These are phyloP conservation scores for Colletotrichum liriopes DNA, from an alignment of 2,329 filamentous ascomycete genomes.

Conservation along the genomic window DNA sequence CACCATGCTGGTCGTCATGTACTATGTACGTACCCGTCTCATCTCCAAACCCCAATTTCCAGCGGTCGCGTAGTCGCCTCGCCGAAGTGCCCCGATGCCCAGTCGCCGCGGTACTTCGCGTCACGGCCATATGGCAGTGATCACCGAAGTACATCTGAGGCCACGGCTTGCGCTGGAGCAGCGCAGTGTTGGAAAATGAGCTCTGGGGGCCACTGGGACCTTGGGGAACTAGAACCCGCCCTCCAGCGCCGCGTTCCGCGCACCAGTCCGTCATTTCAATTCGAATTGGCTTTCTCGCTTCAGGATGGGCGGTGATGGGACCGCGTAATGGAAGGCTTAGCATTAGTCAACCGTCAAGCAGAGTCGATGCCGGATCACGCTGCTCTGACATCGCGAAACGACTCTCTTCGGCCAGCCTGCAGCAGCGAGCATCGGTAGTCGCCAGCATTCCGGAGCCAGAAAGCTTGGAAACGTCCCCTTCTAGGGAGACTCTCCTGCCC, in stretches of 20 bases:
- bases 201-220: background rate
- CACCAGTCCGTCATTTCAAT: background rate
- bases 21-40: background rate
- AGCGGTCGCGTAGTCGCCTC: background rate
- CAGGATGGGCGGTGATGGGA: background rate
- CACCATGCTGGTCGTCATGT: background rate
- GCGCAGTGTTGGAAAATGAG: background rate
- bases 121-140: background rate
- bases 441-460: background rate
- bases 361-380: background rate
- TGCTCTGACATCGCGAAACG: constrained; percentile 18
- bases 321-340: constrained; percentile 27
- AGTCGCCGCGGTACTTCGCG: background rate
- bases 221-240: background rate
- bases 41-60: constrained; percentile 17
- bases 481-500: background rate
- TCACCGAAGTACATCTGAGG: background rate
- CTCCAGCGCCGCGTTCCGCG: background rate
- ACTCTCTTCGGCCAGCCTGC: background rate
- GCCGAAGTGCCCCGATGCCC: background rate
- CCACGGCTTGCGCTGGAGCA: background rate
- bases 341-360: constrained; percentile 20
- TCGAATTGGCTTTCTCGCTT: background rate
- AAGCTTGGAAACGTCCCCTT: background rate
- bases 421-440: background rate